Evolutionary conservation across 257 asterid genomes (phyloP).

Genomic region (Nicotiana knightiana): DNA sequence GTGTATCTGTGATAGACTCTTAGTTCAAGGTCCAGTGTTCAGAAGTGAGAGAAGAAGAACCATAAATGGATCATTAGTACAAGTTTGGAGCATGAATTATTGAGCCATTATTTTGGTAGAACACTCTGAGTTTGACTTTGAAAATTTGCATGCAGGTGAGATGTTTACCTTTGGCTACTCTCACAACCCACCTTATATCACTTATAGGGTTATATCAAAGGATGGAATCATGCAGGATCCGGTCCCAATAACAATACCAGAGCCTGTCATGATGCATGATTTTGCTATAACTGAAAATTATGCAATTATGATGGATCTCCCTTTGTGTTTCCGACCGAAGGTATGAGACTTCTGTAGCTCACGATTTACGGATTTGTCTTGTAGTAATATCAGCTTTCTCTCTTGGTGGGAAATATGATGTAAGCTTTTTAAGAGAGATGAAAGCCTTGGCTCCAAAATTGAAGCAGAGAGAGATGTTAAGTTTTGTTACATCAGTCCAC

Average conservation of each 20-base stretch:
- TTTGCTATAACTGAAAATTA: conserved; percentile 97
- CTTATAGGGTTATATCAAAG: conserved; percentile 88
- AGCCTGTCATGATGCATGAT: conserved; percentile 93
- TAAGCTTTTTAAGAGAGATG: neutral
- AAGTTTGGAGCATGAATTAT: neutral
- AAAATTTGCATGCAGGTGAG: conserved; percentile 59
- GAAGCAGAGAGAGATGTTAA: neutral
- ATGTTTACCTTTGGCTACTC: conserved; percentile 96
- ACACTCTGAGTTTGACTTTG: conserved; percentile 12
- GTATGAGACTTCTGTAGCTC: conserved; percentile 28
- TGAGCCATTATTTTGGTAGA: neutral
- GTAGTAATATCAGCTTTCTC: neutral
- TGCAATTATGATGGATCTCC: conserved; percentile 93
- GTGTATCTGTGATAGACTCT: neutral
- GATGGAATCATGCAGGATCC: conserved; percentile 91
- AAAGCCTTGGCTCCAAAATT: neutral
- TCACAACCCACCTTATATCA: conserved; percentile 62
- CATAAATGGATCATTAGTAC: neutral
- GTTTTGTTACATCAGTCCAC: neutral
- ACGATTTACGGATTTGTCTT: neutral
- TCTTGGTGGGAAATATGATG: neutral
- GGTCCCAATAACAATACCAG: conserved; percentile 82
- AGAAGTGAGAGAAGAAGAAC: neutral
- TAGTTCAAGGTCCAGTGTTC: neutral
- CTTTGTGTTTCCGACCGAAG: conserved; percentile 77